Base-by-base conservation (phyloP, 352 stramenopile genomes). In the Pythium phragmitis region DNA sequence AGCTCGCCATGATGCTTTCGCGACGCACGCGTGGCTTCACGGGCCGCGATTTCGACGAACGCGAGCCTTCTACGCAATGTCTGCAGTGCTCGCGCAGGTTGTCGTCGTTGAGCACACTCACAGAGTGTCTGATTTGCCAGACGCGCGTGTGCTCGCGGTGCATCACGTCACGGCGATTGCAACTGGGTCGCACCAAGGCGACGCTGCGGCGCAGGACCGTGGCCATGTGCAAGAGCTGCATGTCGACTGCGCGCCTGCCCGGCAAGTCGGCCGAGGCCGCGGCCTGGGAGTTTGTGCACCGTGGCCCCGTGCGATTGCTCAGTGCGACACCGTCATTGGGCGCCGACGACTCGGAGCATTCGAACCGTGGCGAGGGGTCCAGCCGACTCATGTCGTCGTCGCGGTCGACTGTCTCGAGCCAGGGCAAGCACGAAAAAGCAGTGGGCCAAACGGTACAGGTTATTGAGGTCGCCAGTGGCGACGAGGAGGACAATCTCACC, bases 1-100 rank as follows among this genome's bases (percentile, higher is more conserved):
- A 65, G 47, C 37, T 65, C 7, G 57, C 57, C 4, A 52, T 37
- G 57, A 51, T 58, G 37, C n/a, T 42, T 3, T 46, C 19, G 47
- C 37, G 51, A 2, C 51, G 37, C 16, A 17, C 36, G 34, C 36
- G 39, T 36, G 28, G 13, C 13, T 26, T 36, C 13, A 39, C 48
- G 48, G 21, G 13, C 21, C 48, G 9, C 28, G 26, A 55, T 26
- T 14, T 37, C 26, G 26, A 55, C 21, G 26, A 30, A 30, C 26
- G 26, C 26, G 26, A n/a, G n/a, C 16, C 52, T 11, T 36, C 12
- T 0, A 49, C 17, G 28, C 16, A 12, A 16, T 57, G 51, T 36
- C 3, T 28, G 16, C 60, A 50, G 33, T 65, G 57, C 48, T n/a
- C 28, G 48, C 43, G 48, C 37, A 39, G 17, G 13, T n/a, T 67